These are phyloP conservation scores for Zymoseptoria ardabiliae DNA, from an alignment of 2,329 filamentous ascomycete genomes.

Conservation along the genomic window DNA sequence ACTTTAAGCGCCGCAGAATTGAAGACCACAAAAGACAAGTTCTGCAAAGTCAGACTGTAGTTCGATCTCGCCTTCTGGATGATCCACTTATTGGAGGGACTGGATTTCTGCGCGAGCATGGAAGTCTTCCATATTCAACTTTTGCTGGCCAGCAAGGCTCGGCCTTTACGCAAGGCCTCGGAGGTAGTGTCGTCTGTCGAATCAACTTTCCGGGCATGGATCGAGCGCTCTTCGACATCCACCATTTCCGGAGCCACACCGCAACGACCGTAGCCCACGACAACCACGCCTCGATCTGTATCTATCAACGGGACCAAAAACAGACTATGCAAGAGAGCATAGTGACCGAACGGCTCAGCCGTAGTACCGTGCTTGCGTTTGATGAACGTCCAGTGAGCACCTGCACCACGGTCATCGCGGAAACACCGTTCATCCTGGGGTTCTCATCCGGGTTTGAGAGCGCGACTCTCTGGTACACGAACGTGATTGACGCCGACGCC, in stretches of 20 bases:
- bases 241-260: neutral
- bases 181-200: neutral
- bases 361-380: neutral
- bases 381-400: neutral
- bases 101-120: neutral
- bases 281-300: neutral
- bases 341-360: no score
- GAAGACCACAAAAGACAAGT: neutral
- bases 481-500: no score
- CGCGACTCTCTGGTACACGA: neutral
- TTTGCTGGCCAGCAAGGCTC: neutral
- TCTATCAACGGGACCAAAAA: neutral
- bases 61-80: neutral
- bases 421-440: neutral
- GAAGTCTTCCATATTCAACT: neutral
- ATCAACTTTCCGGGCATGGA: neutral
- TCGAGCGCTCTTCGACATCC: neutral
- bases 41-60: neutral
- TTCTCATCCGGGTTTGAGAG: neutral
- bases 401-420: neutral
- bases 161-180: neutral
- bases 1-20: slow-evolving; percentile 27
- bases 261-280: neutral
- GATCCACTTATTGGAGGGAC: neutral
- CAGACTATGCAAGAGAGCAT: no score